Conservation (phyloP, 2,329 filamentous ascomycete genomes). For the Sarocladium oryzae region DNA sequence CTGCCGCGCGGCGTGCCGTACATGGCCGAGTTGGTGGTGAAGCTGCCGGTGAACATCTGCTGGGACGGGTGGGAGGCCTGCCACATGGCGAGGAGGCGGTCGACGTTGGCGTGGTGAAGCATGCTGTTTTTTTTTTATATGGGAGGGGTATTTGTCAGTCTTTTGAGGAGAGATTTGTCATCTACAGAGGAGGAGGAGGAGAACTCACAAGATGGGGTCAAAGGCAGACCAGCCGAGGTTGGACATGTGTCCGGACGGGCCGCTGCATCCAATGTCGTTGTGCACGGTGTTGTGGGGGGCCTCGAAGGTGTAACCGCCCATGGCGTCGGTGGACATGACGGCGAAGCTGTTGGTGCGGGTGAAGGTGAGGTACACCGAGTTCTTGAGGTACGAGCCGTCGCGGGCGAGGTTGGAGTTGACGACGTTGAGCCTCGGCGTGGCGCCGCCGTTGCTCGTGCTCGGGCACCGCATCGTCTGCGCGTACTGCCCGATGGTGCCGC, state of each 20-base stretch:
- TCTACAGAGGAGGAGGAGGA: no score
- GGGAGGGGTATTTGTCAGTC: no score
- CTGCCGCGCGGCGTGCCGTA: constrained; percentile 36
- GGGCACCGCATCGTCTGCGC: constrained; percentile 31
- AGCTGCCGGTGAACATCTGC: constrained; percentile 28
- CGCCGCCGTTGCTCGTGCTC: constrained; percentile 21
- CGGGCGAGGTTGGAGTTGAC: constrained; percentile 30
- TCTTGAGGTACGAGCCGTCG: constrained; percentile 29
- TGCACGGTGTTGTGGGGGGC: constrained; percentile 25
- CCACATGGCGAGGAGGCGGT: constrained; percentile 55
- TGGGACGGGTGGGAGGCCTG: constrained; percentile 33
- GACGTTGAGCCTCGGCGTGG: constrained; percentile 29
- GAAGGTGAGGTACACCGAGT: constrained; percentile 19
- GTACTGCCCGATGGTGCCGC: constrained; percentile 23
- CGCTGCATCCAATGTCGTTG: constrained; percentile 33
- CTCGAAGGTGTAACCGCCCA: constrained; percentile 34
- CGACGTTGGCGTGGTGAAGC: constrained; percentile 52
- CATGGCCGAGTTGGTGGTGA: constrained; percentile 22
- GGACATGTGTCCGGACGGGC: constrained; percentile 32
- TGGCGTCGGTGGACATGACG: constrained; percentile 28
- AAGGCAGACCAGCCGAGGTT: constrained; percentile 33
- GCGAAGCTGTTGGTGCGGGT: constrained; percentile 28
- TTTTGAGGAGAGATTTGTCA: no score
- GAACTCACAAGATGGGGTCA: constrained; percentile 39
- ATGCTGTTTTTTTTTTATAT: no score